Conservation (phyloP, 1,284 basidiomycete species). For the Porodaedalea pini region DNA sequence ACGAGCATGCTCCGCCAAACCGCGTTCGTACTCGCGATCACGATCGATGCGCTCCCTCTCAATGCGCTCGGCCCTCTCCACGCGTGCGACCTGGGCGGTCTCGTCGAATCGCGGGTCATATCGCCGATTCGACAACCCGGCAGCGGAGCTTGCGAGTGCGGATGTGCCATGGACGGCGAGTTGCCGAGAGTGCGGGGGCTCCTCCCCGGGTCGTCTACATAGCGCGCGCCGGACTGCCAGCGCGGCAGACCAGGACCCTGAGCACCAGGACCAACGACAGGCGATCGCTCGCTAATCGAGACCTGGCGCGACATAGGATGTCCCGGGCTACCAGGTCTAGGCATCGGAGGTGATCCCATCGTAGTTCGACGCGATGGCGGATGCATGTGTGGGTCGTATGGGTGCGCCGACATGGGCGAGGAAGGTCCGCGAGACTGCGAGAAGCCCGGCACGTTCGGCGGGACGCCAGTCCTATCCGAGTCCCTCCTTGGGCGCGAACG, state of each 20-base stretch:
- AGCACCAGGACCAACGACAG: slow-evolving; percentile 16
- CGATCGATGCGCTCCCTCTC: slow-evolving; percentile 31
- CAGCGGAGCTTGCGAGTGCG: slow-evolving; percentile 23
- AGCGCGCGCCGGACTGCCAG: slow-evolving; percentile 41
- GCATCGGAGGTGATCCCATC: slow-evolving; percentile 7
- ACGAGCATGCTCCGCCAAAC: neutral
- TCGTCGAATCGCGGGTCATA: slow-evolving; percentile 37
- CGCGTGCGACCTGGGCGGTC: slow-evolving; percentile 24
- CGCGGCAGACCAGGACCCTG: slow-evolving; percentile 31
- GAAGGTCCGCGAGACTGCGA: slow-evolving; percentile 15
- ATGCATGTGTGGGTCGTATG: slow-evolving; percentile 13
- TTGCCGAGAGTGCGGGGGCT: slow-evolving; percentile 36
- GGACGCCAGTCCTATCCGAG: slow-evolving; percentile 4
- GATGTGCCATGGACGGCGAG: slow-evolving; percentile 20
- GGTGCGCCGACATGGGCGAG: slow-evolving; percentile 17
- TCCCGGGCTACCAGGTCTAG: slow-evolving; percentile 1
- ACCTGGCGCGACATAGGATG: neutral
- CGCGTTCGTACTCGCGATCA: slow-evolving; percentile 26
- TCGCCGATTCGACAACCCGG: slow-evolving; percentile 26
- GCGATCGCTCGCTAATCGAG: slow-evolving; percentile 9
- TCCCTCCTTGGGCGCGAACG: slow-evolving; percentile 11
- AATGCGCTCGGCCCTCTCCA: slow-evolving; percentile 7
- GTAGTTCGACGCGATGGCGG: slow-evolving; percentile 3
- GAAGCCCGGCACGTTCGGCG: neutral
- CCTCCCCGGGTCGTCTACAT: slow-evolving; percentile 41